These are phyloP conservation scores for Periconia sp. DNA, from an alignment of 2,329 filamentous ascomycete genomes.

Conservation along the genomic window DNA sequence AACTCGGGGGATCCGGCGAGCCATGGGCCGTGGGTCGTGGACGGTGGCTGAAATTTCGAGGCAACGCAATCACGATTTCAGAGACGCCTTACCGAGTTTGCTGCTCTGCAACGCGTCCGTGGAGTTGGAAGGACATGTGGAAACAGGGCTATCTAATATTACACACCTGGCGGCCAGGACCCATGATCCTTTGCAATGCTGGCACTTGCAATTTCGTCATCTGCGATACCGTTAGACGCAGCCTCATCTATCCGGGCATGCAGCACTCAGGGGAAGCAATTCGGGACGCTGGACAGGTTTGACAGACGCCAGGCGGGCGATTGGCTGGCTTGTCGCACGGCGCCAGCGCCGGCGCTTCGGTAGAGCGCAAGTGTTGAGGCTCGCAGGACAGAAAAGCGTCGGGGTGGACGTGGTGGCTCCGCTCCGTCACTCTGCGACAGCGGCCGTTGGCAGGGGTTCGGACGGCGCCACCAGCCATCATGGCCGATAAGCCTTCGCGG, in stretches of 20 bases:
- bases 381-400: slow-evolving; percentile 7
- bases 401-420: not conserved
- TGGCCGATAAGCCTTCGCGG: slow-evolving; percentile 11
- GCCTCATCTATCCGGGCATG: slow-evolving; percentile 22
- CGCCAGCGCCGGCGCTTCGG: not conserved
- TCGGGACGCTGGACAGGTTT: not conserved
- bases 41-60: too few relatives aligned
- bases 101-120: slow-evolving; percentile 20
- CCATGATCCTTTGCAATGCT: slow-evolving; percentile 10
- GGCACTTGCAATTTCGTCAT: slow-evolving; percentile 14
- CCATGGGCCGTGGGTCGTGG: too few relatives aligned
- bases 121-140: slow-evolving; percentile 19
- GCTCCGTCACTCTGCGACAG: slow-evolving; percentile 18
- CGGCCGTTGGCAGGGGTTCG: slow-evolving; percentile 34
- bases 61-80: not conserved
- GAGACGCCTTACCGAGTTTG: slow-evolving; percentile 6
- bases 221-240: slow-evolving; percentile 15
- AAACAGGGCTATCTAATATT: slow-evolving; percentile 33
- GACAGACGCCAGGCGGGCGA: slow-evolving; percentile 11
- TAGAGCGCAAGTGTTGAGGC: slow-evolving; percentile 11
- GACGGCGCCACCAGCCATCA: slow-evolving; percentile 20
- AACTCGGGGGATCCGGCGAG: too few relatives aligned
- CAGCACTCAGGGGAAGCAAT: slow-evolving; percentile 26
- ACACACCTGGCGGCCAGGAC: slow-evolving; percentile 18
- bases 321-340: not conserved